Evolutionary conservation across 31 red algal genomes (phyloP).

Genomic region (Pterothamnion heteromorphum): DNA sequence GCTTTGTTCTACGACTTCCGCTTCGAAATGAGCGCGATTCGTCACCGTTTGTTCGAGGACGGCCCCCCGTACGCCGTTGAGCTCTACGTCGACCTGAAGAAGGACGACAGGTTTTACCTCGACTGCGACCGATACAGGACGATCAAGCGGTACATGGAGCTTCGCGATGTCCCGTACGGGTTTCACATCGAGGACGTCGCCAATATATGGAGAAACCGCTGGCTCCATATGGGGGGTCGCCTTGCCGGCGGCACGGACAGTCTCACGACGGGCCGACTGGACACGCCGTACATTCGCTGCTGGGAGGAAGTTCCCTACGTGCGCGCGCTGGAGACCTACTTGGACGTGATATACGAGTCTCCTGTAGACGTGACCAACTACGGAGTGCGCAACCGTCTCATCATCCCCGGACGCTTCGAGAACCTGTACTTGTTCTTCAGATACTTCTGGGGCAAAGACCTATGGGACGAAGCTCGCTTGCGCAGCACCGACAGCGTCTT

Average conservation of each 20-base stretch:
- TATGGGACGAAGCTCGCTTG: not conserved
- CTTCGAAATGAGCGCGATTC: not conserved
- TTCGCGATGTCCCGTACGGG: not conserved
- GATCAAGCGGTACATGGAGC: not conserved
- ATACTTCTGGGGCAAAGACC: not conserved
- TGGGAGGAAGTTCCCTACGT: not conserved
- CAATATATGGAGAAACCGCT: not conserved
- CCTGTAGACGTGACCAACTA: too few relatives aligned
- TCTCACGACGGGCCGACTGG: not conserved
- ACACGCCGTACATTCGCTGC: not conserved
- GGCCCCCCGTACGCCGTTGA: not conserved
- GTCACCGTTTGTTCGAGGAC: not conserved
- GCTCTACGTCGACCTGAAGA: not conserved
- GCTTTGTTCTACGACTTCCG: too few relatives aligned
- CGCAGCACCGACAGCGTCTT: not conserved
- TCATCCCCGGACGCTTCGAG: not conserved
- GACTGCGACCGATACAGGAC: not conserved
- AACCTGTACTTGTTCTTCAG: not conserved
- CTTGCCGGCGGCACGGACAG: not conserved
- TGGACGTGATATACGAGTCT: not conserved
- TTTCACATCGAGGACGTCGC: not conserved
- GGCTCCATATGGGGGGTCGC: not conserved
- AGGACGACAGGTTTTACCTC: not conserved
- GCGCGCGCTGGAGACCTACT: not conserved
- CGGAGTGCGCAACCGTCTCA: not conserved